A percentile compares a stretch with the other conserved stretches of the same genome.
These are phyloP conservation scores for Aureoboletus auriporus DNA, from an alignment of 768 basidiomycete species.

Conservation along the genomic window DNA sequence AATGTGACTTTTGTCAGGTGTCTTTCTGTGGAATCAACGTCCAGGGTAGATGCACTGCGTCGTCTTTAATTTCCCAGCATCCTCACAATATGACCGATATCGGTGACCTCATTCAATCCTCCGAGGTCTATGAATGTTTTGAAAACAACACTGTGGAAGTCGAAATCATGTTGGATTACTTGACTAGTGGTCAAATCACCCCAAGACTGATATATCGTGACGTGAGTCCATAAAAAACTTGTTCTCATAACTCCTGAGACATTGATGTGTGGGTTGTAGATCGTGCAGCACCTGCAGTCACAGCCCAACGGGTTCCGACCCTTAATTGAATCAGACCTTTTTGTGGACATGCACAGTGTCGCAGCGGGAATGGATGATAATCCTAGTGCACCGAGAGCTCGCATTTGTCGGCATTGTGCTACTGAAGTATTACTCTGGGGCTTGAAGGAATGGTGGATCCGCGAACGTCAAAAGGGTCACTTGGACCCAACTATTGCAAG, in stretches of 20 bases:
- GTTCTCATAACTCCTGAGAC: background rate
- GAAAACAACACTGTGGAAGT: constrained; percentile 75
- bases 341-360: constrained; percentile 63
- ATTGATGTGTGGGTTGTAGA: constrained; percentile 36
- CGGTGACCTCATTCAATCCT: constrained; percentile 72
- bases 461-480: constrained; percentile 68
- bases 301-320: constrained; percentile 62
- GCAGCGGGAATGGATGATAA: constrained; percentile 52
- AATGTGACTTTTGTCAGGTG: constrained; percentile 79
- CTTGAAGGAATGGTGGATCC: constrained; percentile 77
- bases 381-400: constrained; percentile 53
- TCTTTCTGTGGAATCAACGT: constrained; percentile 81
- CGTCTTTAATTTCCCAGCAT: constrained; percentile 53
- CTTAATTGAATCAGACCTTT: constrained; percentile 67
- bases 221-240: constrained; percentile 34
- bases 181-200: constrained; percentile 55
- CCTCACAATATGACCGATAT: constrained; percentile 67
- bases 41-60: constrained; percentile 66
- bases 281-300: constrained; percentile 54
- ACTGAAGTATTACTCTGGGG: constrained; percentile 74
- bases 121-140: constrained; percentile 78
- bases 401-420: constrained; percentile 70
- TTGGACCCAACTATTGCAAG: constrained; percentile 50
- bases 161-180: constrained; percentile 80
- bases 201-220: constrained; percentile 77